A percentile compares a stretch with the other conserved stretches of the same genome.
Conservation (phyloP, 2,329 filamentous ascomycete species). For the Cladosporium colombiae region DNA sequence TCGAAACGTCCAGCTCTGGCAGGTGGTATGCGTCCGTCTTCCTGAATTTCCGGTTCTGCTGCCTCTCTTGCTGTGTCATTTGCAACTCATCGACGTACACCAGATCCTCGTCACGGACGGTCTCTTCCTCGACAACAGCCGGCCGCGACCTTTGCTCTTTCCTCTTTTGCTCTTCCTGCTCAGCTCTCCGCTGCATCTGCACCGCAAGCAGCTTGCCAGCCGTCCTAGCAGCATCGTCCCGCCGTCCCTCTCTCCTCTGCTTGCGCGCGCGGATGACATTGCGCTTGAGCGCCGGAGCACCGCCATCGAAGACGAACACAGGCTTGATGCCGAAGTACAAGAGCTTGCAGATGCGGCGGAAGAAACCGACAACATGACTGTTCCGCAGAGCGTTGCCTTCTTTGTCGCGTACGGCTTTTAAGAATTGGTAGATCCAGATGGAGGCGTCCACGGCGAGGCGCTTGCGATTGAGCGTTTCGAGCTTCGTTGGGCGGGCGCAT, state of each 20-base stretch:
- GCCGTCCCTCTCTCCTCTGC: slow-evolving; percentile 76
- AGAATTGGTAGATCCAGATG: slow-evolving; percentile 99
- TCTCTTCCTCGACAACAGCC: slow-evolving; percentile 57
- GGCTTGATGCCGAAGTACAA: slow-evolving; percentile 95
- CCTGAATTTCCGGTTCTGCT: slow-evolving; percentile 73
- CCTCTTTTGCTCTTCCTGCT: slow-evolving; percentile 75
- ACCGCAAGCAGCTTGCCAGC: slow-evolving; percentile 88
- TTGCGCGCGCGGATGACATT: slow-evolving; percentile 83
- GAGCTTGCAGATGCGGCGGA: slow-evolving; percentile 95
- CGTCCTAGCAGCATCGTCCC: slow-evolving; percentile 89
- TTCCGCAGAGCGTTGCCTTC: slow-evolving; percentile 96
- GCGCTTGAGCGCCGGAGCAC: slow-evolving; percentile 84
- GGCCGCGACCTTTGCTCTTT: slow-evolving; percentile 45
- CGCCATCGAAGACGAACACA: slow-evolving; percentile 97
- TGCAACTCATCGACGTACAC: slow-evolving; percentile 91
- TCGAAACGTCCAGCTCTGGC: slow-evolving; percentile 75
- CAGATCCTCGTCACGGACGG: slow-evolving; percentile 69
- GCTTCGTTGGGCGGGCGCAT: slow-evolving; percentile 91
- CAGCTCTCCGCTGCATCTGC: slow-evolving; percentile 87
- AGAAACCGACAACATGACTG: slow-evolving; percentile 95
- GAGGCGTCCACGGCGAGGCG: slow-evolving; percentile 96
- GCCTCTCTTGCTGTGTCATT: slow-evolving; percentile 75
- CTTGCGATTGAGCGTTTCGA: slow-evolving; percentile 94
- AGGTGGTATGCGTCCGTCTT: slow-evolving; percentile 96
- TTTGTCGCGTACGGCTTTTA: slow-evolving; percentile 97